Evolutionary conservation across 345 rosid genomes (phyloP).

Genomic region (Populus alba): DNA sequence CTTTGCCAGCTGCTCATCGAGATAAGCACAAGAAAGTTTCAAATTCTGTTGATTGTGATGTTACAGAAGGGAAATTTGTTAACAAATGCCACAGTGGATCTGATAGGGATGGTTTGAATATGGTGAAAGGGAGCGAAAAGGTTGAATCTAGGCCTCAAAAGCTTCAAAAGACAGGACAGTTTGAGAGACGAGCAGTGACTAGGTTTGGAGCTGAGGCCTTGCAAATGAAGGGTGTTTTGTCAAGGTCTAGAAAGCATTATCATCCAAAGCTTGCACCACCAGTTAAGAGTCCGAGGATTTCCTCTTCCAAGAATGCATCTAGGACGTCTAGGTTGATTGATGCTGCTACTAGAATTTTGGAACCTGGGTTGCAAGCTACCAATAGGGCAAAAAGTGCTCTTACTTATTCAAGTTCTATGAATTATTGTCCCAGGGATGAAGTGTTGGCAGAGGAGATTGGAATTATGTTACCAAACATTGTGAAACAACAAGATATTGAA

Average conservation of each 20-base stretch:
- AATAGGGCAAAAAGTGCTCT: conserved; percentile 53
- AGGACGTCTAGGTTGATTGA: conserved; percentile 69
- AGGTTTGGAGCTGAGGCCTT: conserved; percentile 79
- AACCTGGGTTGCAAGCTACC: conserved; percentile 76
- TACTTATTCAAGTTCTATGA: conserved; percentile 38
- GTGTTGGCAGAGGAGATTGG: conserved; percentile 24
- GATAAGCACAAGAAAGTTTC: conserved; percentile 56
- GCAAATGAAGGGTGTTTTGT: conserved; percentile 69
- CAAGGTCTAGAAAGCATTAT: conserved; percentile 60
- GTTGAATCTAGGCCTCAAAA: conserved; percentile 72
- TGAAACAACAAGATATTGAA: conserved; percentile 18
- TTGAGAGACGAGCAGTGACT: conserved; percentile 54
- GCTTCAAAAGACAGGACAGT: conserved; percentile 67
- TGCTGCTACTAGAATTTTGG: conserved; percentile 83
- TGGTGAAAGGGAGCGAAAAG: conserved; percentile 37
- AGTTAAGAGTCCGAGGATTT: conserved; percentile 58
- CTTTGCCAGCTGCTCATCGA: conserved; percentile 55
- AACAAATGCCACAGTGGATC: background rate
- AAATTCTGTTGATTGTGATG: conserved; percentile 25
- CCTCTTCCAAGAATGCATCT: conserved; percentile 45
- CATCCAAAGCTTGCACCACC: conserved; percentile 60
- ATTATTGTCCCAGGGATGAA: conserved; percentile 21
- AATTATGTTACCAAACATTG: conserved; percentile 29
- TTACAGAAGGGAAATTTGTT: conserved; percentile 26
- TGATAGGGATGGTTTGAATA: conserved; percentile 29